phyloP scores from a whole-genome alignment of 2,329 filamentous ascomycete species.

The Penicillium brevicompactum region DNA sequence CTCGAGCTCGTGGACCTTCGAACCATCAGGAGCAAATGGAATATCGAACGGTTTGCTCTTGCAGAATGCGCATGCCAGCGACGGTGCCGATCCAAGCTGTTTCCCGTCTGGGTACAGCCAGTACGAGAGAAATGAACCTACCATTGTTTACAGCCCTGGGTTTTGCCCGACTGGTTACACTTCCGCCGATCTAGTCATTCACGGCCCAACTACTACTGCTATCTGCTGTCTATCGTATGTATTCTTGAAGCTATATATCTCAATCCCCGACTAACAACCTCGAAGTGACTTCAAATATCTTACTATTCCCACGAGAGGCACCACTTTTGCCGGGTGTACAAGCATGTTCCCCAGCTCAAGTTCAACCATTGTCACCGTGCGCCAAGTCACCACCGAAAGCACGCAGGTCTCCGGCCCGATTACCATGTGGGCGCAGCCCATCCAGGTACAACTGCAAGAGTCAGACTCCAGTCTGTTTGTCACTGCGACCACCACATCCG shows the following conservation, averaged over 20 bases:
- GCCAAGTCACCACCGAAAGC: constrained; percentile 7
- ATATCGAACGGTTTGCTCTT: neutral
- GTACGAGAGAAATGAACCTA: constrained; percentile 13
- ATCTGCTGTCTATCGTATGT: constrained; percentile 24
- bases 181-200: constrained; percentile 20
- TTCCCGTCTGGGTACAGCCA: constrained; percentile 5
- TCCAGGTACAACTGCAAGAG: constrained; percentile 5
- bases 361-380: constrained; percentile 5
- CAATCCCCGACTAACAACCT: neutral
- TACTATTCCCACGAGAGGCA: neutral
- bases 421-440: constrained; percentile 32
- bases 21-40: neutral
- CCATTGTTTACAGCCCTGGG: constrained; percentile 26
- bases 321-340: constrained; percentile 1
- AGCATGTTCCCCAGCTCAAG: neutral
- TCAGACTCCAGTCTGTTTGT: constrained; percentile 2
- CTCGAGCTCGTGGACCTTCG: constrained; percentile 6
- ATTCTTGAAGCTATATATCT: no score
- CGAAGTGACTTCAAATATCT: neutral
- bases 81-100: constrained; percentile 3
- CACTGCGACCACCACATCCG: neutral
- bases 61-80: neutral
- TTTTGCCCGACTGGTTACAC: constrained; percentile 30
- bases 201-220: constrained; percentile 23
- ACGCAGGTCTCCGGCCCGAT: constrained; percentile 24